Base-by-base conservation (phyloP, 2,329 filamentous ascomycete genomes). In the Trichoderma semiorbis region DNA sequence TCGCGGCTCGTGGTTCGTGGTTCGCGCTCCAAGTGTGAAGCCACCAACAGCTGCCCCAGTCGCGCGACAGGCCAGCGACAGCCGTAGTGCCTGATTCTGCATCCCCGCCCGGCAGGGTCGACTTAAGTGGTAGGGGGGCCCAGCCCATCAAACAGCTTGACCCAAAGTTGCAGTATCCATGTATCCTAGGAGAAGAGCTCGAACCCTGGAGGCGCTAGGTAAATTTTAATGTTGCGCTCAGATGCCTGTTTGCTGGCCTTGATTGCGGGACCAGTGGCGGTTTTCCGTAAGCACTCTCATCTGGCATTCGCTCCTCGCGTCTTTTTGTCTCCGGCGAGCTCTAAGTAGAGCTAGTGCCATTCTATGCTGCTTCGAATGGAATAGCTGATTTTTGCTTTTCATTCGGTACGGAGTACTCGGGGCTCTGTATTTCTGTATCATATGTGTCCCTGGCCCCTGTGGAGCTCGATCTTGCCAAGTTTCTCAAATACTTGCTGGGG, bases 21-120 rank as follows among this genome's bases (percentile, higher is more conserved):
- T 62, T 69, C 67, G 67, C 67, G 67, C 67, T 69, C 67, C 28
- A 43, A 43, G 39, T 36, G 26, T 34, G 39, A 62, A 69, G 50
- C 64, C 66, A 69, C 39, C 36, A 61, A 53, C 36, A 39, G 21
- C 18, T 32, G 43, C 68, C 58, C 61, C 58, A 47, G 68, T 70
- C 60, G 68, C 47, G 61, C 68, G 58, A 71, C 62, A 65, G 62
- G 70, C 53, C 62, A 61, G 70, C 70, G 70, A 71, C 70, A 71
- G 70, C 70, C 70, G 70, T 71, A 62, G 70, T 71, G 63, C 70
- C 55, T 71, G 53, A 28, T 55, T 58, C 18, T 67, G 30, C 69
- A 67, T 67, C 69, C 55, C 63, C 53, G 62, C 55, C 63, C 53
- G 62, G 63, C 50, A n/a, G 16, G 26, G 69, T 55, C 24, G 36